Evolutionary conservation across 371 early-diverging fungal species (phyloP).

Genomic region (Mortierella sp.): DNA sequence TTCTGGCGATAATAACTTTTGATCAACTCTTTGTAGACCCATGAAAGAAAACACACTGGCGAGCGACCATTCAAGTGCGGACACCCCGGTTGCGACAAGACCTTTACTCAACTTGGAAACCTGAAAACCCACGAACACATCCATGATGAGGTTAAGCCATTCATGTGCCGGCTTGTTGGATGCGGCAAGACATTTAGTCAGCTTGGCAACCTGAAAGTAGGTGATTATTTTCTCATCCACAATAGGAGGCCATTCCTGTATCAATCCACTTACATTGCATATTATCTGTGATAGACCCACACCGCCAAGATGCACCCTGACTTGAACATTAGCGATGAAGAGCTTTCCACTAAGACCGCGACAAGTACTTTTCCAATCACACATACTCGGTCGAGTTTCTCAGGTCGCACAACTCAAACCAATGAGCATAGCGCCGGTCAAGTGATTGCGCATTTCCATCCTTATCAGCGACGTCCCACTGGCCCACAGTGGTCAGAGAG

Average conservation of each 20-base stretch:
- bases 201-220: slow-evolving; percentile 72
- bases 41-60: slow-evolving; percentile 78
- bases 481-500: slow-evolving; percentile 33
- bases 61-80: slow-evolving; percentile 75
- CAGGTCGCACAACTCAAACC: slow-evolving; percentile 9
- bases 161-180: slow-evolving; percentile 66
- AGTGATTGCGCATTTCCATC: slow-evolving; percentile 39
- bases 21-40: slow-evolving; percentile 62
- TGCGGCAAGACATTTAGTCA: slow-evolving; percentile 78
- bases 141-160: slow-evolving; percentile 79
- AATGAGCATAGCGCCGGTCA: slow-evolving; percentile 21
- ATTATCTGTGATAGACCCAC: slow-evolving; percentile 36
- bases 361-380: not conserved
- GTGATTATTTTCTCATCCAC: not conserved
- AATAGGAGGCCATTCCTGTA: not conserved
- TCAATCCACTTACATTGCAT: not conserved
- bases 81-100: slow-evolving; percentile 71
- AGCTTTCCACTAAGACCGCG: slow-evolving; percentile 21
- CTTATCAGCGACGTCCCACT: slow-evolving; percentile 49
- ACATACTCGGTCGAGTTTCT: not conserved
- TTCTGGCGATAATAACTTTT: not conserved
- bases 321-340: slow-evolving; percentile 40
- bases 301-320: slow-evolving; percentile 53
- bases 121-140: slow-evolving; percentile 84
- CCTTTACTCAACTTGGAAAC: slow-evolving; percentile 85